These are phyloP conservation scores for Ambrosiella xylebori DNA, from an alignment of 2,329 filamentous ascomycete genomes.

Conservation along the genomic window DNA sequence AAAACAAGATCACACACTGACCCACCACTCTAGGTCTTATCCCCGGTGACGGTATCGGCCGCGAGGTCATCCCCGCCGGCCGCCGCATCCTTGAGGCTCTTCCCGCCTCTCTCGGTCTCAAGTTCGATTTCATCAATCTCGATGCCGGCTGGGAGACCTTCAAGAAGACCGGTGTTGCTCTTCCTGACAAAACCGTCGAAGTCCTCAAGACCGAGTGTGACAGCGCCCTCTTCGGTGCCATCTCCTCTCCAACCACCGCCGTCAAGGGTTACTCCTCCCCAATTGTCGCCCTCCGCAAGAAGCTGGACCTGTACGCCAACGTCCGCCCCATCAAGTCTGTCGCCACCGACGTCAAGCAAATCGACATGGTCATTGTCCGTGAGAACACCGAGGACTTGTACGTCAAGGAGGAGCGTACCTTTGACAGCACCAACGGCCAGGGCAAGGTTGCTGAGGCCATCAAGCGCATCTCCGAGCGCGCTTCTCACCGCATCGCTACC, in stretches of 20 bases:
- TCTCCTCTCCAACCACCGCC: slow-evolving; percentile 69
- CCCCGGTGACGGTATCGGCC: slow-evolving; percentile 93
- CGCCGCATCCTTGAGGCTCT: slow-evolving; percentile 84
- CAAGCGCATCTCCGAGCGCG: slow-evolving; percentile 85
- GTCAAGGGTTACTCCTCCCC: slow-evolving; percentile 93
- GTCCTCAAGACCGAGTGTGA: slow-evolving; percentile 83
- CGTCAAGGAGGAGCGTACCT: slow-evolving; percentile 89
- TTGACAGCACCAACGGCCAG: slow-evolving; percentile 46
- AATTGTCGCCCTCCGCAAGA: slow-evolving; percentile 91
- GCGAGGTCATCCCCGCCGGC: slow-evolving; percentile 92
- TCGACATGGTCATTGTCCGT: slow-evolving; percentile 94
- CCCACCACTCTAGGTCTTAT: slow-evolving; percentile 54
- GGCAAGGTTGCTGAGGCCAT: slow-evolving; percentile 90
- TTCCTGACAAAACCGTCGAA: slow-evolving; percentile 82
- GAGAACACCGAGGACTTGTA: slow-evolving; percentile 99
- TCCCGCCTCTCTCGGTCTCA: slow-evolving; percentile 73
- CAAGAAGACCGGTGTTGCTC: slow-evolving; percentile 69
- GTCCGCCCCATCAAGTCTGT: slow-evolving; percentile 88
- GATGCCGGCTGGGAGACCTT: slow-evolving; percentile 89
- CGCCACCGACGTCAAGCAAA: slow-evolving; percentile 44
- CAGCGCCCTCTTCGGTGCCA: slow-evolving; percentile 89
- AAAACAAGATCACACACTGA: no score
- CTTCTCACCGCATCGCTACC: slow-evolving; percentile 68
- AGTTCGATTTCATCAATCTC: slow-evolving; percentile 87
- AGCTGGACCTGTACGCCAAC: slow-evolving; percentile 89